Evolutionary conservation across 495 filamentous ascomycete genomes (phyloP), one percentile per base, ranked within the genome.

Genomic region (Neurospora sp.): DNA sequence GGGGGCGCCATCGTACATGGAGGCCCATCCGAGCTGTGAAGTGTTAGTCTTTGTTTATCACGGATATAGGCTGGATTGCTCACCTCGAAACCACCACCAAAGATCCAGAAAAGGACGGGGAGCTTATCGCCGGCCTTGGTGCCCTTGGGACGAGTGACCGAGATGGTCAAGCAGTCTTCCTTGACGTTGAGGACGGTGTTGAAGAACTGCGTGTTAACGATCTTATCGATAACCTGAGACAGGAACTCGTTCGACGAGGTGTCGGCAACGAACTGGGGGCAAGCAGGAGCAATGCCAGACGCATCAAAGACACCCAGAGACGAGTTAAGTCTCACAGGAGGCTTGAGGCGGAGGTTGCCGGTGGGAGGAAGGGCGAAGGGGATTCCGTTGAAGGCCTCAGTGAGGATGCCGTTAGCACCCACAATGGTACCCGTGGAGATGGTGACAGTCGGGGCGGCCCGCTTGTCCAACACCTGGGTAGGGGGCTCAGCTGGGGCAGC

Each of bases 51-150:
- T 22, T 73, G 31, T 18, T 10, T 39, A 59, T n/a, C 16, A 27
- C 20, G 10, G 16, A 46, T n/a, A 39, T 1, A n/a, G 31, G 11
- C 18, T 37, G 22, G 9, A 11, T 41, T n/a, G 48, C 80, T 68
- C 61, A 81, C 80, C 74, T 90, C 89, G 70, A 92, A 92, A 2
- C 88, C 90, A 68, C 91, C 91, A 22, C 91, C 91, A 77, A 86
- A 92, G 70, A 94, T 93, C 91, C 91, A 93, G 35, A 91, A 87
- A 44, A 91, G 82, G 27, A 93, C 90, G 0, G 91, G 91, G 4
- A 93, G 80, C 65, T 88, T 88, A 4, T 87, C 81, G n/a, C 80
- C 81, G 0, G 81, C 76, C 70, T 77, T 85, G 59, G 84, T 89
- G 18, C 88, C 90, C 0, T 83, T 73, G 12, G 91, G 91, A 31